Evolutionary conservation across 208 protist genomes (phyloP), one percentile per base, ranked within the genome.

Genomic region (Hexamita inflata): DNA sequence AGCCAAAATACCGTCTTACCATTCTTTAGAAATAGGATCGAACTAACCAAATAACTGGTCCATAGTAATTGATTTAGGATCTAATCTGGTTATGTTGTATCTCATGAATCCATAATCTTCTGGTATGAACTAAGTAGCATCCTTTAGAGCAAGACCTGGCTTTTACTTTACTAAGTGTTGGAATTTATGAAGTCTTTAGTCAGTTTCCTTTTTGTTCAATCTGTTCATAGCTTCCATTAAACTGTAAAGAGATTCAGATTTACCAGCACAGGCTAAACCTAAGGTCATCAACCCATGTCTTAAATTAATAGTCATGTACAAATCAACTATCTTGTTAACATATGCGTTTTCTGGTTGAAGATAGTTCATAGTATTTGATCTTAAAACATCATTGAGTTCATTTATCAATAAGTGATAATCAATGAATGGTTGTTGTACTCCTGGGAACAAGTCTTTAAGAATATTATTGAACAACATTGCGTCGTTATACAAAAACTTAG

Each of bases 1-100:
- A 7, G 93, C 92, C 70, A 98, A 91, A 34, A 98, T 91, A 57
- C 94, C 94, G 82, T 97, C 93, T 59, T 87, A 92, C 93, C 94
- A 97, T 80, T 98, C 94, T 9, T 92, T 88, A 7, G 93, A 95
- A 74, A 93, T 90, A 0, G 85, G 75, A 85, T 98, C 93, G 81
- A 95, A 91, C 76, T 89, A 85, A 80, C 92, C 92, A 83, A 94
- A 95, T 87, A 95, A 91, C 80, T 94, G 89, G 57, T 85, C 88
- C 42, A 90, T 89, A 24, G 90, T 93, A 77, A 95, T 93, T 49
- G 90, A 88, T 38, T 80, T 80, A 19, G 77, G 77, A 92, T 80
- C 75, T 0, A 80, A 28, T 0, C 24, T 35, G 1, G n/a, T 4
- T 15, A 87, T 78, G 84, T 80, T 45, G 0, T n/a, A 29, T 58